Percentiles rank a stretch among this genome's conserved stretches.
These are phyloP conservation scores for Typha latifolia DNA, from an alignment of 176 grass and related monocot species.

Conservation along the genomic window DNA sequence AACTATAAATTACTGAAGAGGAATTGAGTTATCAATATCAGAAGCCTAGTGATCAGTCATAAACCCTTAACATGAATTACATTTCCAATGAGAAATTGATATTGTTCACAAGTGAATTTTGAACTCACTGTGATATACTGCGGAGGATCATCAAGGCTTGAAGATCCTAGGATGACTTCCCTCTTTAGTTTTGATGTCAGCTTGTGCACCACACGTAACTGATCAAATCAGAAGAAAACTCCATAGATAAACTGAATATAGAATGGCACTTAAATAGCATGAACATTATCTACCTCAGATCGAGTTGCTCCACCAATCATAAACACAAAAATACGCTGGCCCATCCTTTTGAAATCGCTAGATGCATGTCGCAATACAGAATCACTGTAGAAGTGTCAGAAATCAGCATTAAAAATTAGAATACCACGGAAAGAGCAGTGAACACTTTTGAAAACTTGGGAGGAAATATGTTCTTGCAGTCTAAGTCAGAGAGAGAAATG, in stretches of 20 bases:
- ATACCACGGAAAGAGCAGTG: too few species aligned
- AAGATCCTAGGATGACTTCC: conserved; percentile 74
- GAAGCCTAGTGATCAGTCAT: neutral
- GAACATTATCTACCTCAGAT: conserved; percentile 54
- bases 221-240: conserved; percentile 14
- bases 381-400: conserved; percentile 40
- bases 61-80: conserved; percentile 1
- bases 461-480: too few species aligned
- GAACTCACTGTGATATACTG: conserved; percentile 67
- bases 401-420: too few species aligned
- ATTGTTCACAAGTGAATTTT: neutral
- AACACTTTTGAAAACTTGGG: too few species aligned
- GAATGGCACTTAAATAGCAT: neutral
- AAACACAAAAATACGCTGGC: conserved; percentile 82
- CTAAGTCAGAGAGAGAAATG: too few species aligned
- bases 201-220: conserved; percentile 75
- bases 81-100: neutral
- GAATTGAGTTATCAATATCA: neutral
- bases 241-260: neutral
- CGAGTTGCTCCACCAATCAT: conserved; percentile 92
- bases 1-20: too few species aligned
- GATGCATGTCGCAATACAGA: conserved; percentile 57
- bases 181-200: conserved; percentile 78
- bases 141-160: conserved; percentile 69
- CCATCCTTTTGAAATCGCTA: conserved; percentile 89